Evolutionary conservation across 495 filamentous ascomycete species (phyloP).

Genomic region (Saxophila tyrrhenica): DNA sequence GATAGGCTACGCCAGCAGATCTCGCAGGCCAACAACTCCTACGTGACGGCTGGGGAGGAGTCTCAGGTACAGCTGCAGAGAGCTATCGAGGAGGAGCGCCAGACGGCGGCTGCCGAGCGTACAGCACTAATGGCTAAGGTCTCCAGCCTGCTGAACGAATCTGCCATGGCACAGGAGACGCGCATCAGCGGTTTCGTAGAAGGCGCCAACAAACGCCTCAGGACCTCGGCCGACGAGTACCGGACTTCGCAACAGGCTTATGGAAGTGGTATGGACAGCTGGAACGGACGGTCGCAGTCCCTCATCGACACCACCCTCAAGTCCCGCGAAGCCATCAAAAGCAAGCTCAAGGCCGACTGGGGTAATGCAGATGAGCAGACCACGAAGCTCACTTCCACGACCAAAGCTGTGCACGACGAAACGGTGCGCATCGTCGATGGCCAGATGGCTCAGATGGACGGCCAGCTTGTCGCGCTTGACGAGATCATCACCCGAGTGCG

Average conservation of each 20-base stretch:
- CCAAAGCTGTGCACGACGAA: conserved; percentile 81
- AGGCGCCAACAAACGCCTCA: conserved; percentile 14
- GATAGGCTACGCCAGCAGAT: conserved; percentile 59
- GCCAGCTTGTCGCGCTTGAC: conserved; percentile 79
- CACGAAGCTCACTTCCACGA: conserved; percentile 63
- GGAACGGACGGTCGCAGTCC: conserved; percentile 56
- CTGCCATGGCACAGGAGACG: conserved; percentile 57
- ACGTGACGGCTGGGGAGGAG: conserved; percentile 52
- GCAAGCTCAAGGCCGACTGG: conserved; percentile 79
- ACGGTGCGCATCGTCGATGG: conserved; percentile 81
- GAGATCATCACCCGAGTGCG: conserved; percentile 79
- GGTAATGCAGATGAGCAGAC: conserved; percentile 69
- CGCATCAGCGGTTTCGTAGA: conserved; percentile 49
- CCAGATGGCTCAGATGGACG: conserved; percentile 74
- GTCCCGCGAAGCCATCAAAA: conserved; percentile 66
- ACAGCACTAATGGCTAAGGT: conserved; percentile 66
- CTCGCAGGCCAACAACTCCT: conserved; percentile 50
- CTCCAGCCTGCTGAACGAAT: conserved; percentile 57
- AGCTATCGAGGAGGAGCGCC: conserved; percentile 62
- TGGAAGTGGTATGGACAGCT: conserved; percentile 58
- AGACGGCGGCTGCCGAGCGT: conserved; percentile 62
- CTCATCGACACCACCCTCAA: conserved; percentile 59
- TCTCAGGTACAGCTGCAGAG: conserved; percentile 59
- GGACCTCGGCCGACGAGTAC: conserved; percentile 14
- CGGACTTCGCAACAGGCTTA: conserved; percentile 47